A percentile compares a stretch with the other conserved stretches of the same genome.
phyloP scores from a whole-genome alignment of 164 flowering plant species.

The Aristolochia californica region DNA sequence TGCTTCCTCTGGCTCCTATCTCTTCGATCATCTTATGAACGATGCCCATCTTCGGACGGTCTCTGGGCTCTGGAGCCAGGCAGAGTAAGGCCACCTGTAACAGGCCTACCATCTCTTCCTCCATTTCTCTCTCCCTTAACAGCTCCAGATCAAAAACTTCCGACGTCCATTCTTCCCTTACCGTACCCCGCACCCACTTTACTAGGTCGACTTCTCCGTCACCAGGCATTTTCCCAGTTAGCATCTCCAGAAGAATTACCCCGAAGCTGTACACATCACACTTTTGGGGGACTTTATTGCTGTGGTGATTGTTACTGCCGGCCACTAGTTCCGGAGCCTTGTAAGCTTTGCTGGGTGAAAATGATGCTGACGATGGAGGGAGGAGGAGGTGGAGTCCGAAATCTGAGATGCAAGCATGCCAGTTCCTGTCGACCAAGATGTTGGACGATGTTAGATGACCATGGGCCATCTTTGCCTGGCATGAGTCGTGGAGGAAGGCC shows the following conservation, averaged over 20 bases:
- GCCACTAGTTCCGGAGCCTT: slow-evolving; percentile 22
- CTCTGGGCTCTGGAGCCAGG: slow-evolving; percentile 17
- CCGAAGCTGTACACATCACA: slow-evolving; percentile 41
- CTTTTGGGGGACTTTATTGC: slow-evolving; percentile 14
- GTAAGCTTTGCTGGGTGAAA: slow-evolving; percentile 13
- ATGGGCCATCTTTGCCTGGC: slow-evolving; percentile 23
- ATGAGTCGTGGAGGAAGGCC: slow-evolving; percentile 22
- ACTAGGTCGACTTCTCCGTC: slow-evolving; percentile 20
- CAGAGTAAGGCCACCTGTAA: slow-evolving; percentile 45
- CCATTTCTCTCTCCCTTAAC: slow-evolving; percentile 29
- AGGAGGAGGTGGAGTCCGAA: slow-evolving; percentile 26
- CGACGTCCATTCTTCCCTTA: slow-evolving; percentile 26
- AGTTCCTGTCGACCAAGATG: slow-evolving; percentile 23
- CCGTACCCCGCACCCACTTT: slow-evolving; percentile 35
- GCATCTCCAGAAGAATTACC: slow-evolving; percentile 35
- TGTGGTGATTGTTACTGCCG: not conserved
- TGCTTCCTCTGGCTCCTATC: slow-evolving; percentile 16
- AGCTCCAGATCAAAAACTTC: slow-evolving; percentile 57
- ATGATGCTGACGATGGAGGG: not conserved
- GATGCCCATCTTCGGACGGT: slow-evolving; percentile 37
- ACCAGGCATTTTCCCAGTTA: slow-evolving; percentile 28
- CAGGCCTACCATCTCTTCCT: slow-evolving; percentile 41
- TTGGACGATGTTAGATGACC: slow-evolving; percentile 35
- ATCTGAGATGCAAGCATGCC: slow-evolving; percentile 30
- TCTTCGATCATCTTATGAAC: slow-evolving; percentile 46